Percentiles rank a stretch among this genome's conserved stretches.
phyloP scores from a whole-genome alignment of 2,329 filamentous ascomycete species.

The Macroventuria anomochaeta region DNA sequence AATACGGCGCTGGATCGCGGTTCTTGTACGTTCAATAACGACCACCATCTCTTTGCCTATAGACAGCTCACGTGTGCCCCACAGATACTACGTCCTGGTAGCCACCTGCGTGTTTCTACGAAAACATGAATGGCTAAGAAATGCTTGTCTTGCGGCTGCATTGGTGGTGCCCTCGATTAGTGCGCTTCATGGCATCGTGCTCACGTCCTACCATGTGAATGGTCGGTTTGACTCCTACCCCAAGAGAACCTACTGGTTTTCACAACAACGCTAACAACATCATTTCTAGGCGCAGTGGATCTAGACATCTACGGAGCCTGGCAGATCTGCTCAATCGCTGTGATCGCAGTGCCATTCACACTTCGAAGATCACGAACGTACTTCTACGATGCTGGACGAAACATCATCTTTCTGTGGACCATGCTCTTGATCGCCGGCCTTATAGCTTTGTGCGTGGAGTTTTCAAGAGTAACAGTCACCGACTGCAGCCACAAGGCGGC shows the following conservation, averaged over 20 bases:
- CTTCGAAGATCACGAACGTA: conserved; percentile 68
- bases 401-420: conserved; percentile 72
- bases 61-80: conserved; percentile 49
- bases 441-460: conserved; percentile 68
- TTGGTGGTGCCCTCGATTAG: conserved; percentile 69
- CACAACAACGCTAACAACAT: conserved; percentile 15
- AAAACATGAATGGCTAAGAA: conserved; percentile 66
- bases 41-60: conserved; percentile 7
- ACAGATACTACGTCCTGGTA: conserved; percentile 65
- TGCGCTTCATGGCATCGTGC: conserved; percentile 67
- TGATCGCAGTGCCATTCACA: conserved; percentile 68
- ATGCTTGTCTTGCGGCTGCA: conserved; percentile 66
- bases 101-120: conserved; percentile 68
- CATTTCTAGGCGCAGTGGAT: conserved; percentile 63
- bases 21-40: conserved; percentile 53
- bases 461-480: conserved; percentile 61
- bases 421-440: conserved; percentile 66
- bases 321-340: conserved; percentile 70
- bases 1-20: conserved; percentile 63
- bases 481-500: conserved; percentile 53
- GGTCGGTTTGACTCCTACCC: conserved; percentile 52
- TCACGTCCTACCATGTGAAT: conserved; percentile 65
- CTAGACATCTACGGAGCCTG: conserved; percentile 74
- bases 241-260: conserved; percentile 2
- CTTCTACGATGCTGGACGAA: conserved; percentile 67